Base-by-base conservation (phyloP, 2,329 filamentous ascomycete genomes). In the Trichoderma breve region DNA sequence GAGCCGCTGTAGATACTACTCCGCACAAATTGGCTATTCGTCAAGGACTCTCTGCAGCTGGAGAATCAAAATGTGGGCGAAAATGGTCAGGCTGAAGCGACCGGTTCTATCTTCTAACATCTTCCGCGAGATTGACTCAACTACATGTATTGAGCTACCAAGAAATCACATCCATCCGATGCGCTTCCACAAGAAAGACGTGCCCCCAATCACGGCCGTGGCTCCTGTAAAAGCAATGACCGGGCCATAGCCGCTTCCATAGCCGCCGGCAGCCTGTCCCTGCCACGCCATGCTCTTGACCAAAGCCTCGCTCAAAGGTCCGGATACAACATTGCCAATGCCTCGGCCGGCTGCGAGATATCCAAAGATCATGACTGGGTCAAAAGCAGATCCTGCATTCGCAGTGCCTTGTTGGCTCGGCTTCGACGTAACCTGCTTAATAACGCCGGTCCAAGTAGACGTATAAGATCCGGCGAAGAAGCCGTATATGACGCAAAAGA, bases 381-480 rank as follows among this genome's bases (percentile, higher is more conserved):
- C 86, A 32, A 79, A 80, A 0, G 73, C 70, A 24, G 73, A 75
- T 9, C 71, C 53, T 15, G 39, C 65, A n/a, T 72, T 75, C 53
- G n/a, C 21, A 30, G 21, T 69, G 8, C 18, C 61, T 36, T 39
- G 12, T 51, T 65, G 66, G 72, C 71, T 36, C 53, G 34, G 62
- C 30, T 36, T 70, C 18, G 71, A 70, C 6, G 78, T 74, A 4
- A 85, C 75, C 43, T 84, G 80, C 58, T 74, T 79, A 82, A 85
- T 84, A 71, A 87, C 81, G 0, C 86, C 86, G 1, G 84, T 84
- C 88, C 89, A 91, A 0, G 87, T 86, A 2, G 86, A 85, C 24
- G 86, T 87, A 76, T 88, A 91, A 0, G 86, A 86, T 6, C 88
- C 87, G 0, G 89, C 88, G 70, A 90, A 91, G 74, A 90, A 84